Evolutionary conservation across 805 yeast genomes (phyloP).

Genomic region (Schwanniomyces polymorphus): DNA sequence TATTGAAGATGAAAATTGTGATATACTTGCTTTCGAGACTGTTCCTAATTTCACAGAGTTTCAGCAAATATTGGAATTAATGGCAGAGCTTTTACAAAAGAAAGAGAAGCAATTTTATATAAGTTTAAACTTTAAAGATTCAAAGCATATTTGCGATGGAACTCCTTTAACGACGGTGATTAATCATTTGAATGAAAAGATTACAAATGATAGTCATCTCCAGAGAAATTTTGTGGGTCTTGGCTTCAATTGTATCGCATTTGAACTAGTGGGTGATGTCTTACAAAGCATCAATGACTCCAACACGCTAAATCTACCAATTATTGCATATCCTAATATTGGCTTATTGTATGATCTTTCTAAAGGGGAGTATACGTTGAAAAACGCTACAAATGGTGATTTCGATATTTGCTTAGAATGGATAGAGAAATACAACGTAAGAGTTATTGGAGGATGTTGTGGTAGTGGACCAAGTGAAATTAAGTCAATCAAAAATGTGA

Average conservation of each 20-base stretch:
- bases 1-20: slow-evolving; percentile 42
- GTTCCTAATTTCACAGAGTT: slow-evolving; percentile 64
- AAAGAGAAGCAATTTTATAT: slow-evolving; percentile 44
- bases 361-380: neutral
- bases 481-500: neutral
- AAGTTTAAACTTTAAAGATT: slow-evolving; percentile 30
- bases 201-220: slow-evolving; percentile 1
- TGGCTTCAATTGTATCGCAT: slow-evolving; percentile 72
- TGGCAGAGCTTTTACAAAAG: slow-evolving; percentile 16
- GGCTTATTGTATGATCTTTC: slow-evolving; percentile 59
- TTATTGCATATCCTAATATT: slow-evolving; percentile 72
- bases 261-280: slow-evolving; percentile 39
- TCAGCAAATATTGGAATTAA: slow-evolving; percentile 44
- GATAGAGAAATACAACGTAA: slow-evolving; percentile 40
- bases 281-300: slow-evolving; percentile 29
- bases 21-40: slow-evolving; percentile 68
- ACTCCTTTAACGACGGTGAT: slow-evolving; percentile 23
- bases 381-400: neutral
- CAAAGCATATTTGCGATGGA: slow-evolving; percentile 27
- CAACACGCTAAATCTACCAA: slow-evolving; percentile 25
- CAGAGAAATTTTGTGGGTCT: slow-evolving; percentile 41
- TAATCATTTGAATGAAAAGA: slow-evolving; percentile 12
- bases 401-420: slow-evolving; percentile 24
- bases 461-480: slow-evolving; percentile 58
- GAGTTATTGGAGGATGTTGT: slow-evolving; percentile 74